Evolutionary conservation across 2,329 filamentous ascomycete genomes (phyloP).

Genomic region (Scytalidium sp.): DNA sequence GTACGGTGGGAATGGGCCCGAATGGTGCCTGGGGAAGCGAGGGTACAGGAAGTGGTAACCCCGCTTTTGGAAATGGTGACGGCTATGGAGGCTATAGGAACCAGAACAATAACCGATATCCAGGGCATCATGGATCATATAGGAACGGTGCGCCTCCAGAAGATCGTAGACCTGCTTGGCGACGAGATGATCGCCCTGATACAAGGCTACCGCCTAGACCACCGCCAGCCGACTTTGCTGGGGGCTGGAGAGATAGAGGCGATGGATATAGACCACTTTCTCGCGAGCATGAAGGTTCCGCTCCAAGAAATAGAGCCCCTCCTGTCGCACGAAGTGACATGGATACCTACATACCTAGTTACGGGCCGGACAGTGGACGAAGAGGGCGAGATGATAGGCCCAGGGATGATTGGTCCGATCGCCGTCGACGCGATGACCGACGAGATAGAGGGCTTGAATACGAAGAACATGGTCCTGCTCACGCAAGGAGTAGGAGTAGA

Average conservation of each 20-base stretch:
- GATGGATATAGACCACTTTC: conserved; percentile 39
- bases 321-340: conserved; percentile 28
- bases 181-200: conserved; percentile 24
- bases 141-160: conserved; percentile 24
- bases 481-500: conserved; percentile 39
- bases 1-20: conserved; percentile 74
- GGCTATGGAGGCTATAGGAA: conserved; percentile 22
- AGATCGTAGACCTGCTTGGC: conserved; percentile 30
- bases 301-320: conserved; percentile 14
- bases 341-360: conserved; percentile 50
- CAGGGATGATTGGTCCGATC: conserved; percentile 34
- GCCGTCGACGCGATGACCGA: conserved; percentile 30
- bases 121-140: conserved; percentile 15
- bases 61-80: conserved; percentile 18
- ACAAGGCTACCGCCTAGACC: conserved; percentile 26
- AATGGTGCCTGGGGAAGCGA: conserved; percentile 33
- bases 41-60: conserved; percentile 16
- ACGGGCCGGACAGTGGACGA: conserved; percentile 34
- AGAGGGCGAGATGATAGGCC: conserved; percentile 15
- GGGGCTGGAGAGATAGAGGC: conserved; percentile 20
- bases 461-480: conserved; percentile 19
- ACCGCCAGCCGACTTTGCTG: conserved; percentile 20
- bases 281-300: conserved; percentile 28
- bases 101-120: conserved; percentile 24
- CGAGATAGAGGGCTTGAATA: conserved; percentile 28